A percentile compares a stretch with the other conserved stretches of the same genome.
phyloP scores from a whole-genome alignment of 2,329 filamentous ascomycete genomes.

The Akanthomyces lecanii region DNA sequence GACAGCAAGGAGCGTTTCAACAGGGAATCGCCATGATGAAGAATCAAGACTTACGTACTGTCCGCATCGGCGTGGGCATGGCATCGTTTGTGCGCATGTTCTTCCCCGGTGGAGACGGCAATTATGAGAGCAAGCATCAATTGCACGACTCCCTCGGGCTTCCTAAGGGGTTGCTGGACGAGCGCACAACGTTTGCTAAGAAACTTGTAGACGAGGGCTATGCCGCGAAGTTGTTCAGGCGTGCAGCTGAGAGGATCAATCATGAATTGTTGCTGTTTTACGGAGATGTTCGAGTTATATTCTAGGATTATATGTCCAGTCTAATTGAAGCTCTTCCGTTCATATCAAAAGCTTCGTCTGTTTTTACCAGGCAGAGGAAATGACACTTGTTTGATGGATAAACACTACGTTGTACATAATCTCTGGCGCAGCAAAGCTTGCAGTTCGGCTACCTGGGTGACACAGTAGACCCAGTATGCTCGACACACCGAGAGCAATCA shows the following conservation, averaged over 20 bases:
- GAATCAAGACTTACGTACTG: no score
- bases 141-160: not conserved
- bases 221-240: not conserved
- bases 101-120: not conserved
- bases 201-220: not conserved
- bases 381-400: not conserved
- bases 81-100: not conserved
- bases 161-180: not conserved
- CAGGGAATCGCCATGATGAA: not conserved
- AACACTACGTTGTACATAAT: not conserved
- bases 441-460: slow-evolving; percentile 9
- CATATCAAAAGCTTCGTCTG: not conserved
- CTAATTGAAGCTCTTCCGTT: not conserved
- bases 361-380: not conserved
- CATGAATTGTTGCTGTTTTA: no score
- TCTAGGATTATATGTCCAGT: not conserved
- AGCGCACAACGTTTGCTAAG: not conserved
- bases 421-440: not conserved
- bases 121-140: not conserved
- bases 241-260: not conserved
- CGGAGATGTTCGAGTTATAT: not conserved
- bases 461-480: slow-evolving; percentile 4
- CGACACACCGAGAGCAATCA: slow-evolving; percentile 15
- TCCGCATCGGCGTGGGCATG: not conserved
- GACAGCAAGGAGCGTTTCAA: not conserved